Evolutionary conservation across 2,329 filamentous ascomycete species (phyloP).

Genomic region (Pyricularia sp.): DNA sequence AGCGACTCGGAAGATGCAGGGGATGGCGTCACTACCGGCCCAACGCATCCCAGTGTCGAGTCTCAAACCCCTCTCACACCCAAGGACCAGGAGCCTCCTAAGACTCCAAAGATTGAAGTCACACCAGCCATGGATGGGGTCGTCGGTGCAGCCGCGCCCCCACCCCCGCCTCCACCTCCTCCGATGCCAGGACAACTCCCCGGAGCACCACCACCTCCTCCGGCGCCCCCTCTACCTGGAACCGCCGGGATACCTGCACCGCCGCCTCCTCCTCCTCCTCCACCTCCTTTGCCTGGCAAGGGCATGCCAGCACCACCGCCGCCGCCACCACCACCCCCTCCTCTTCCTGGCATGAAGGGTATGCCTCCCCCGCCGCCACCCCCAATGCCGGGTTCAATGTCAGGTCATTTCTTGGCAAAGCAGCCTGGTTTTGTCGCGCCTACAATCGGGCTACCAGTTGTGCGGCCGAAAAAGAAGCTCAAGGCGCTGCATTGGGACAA

Average conservation of each 20-base stretch:
- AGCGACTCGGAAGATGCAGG: slow-evolving; percentile 63
- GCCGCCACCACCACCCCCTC: slow-evolving; percentile 29
- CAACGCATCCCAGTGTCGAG: slow-evolving; percentile 67
- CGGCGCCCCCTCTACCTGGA: slow-evolving; percentile 37
- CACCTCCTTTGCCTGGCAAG: slow-evolving; percentile 28
- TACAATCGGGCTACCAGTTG: slow-evolving; percentile 64
- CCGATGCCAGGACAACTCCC: slow-evolving; percentile 36
- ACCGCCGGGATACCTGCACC: slow-evolving; percentile 20
- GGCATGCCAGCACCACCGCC: slow-evolving; percentile 22
- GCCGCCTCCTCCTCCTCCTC: slow-evolving; percentile 23
- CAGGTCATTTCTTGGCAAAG: slow-evolving; percentile 68
- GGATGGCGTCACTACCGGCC: slow-evolving; percentile 63
- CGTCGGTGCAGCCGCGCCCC: slow-evolving; percentile 19
- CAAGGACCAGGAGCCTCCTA: slow-evolving; percentile 49
- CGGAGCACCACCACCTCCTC: slow-evolving; percentile 37
- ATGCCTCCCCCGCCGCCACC: slow-evolving; percentile 38
- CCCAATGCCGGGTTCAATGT: slow-evolving; percentile 58
- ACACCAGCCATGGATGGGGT: slow-evolving; percentile 19
- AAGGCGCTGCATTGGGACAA: slow-evolving; percentile 99
- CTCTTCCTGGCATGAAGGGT: slow-evolving; percentile 28
- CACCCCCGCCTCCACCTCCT: slow-evolving; percentile 38
- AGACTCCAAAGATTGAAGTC: slow-evolving; percentile 51
- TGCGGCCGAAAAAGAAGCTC: slow-evolving; percentile 96
- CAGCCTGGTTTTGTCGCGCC: slow-evolving; percentile 45
- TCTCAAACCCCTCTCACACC: slow-evolving; percentile 60